Conservation (phyloP, 2,329 filamentous ascomycete genomes). For the Didymella sp. region DNA sequence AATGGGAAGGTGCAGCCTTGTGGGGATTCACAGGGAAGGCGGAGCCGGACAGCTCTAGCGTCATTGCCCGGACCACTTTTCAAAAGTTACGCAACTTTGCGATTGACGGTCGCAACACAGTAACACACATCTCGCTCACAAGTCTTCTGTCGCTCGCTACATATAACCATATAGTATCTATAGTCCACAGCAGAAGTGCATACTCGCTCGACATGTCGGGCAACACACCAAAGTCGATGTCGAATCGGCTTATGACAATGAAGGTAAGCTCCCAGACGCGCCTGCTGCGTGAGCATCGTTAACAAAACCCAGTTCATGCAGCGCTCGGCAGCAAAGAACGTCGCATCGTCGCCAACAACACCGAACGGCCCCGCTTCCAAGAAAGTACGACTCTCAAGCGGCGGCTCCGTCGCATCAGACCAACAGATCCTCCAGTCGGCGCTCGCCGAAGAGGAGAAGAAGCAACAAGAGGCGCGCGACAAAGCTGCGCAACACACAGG, state of each 20-base stretch:
- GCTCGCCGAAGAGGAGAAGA: constrained; percentile 70
- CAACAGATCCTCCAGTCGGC: constrained; percentile 68
- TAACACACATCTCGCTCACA: background rate
- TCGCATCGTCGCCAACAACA: constrained; percentile 57
- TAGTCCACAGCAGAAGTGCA: background rate
- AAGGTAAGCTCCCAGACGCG: constrained; percentile 59
- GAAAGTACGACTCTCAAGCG: constrained; percentile 65
- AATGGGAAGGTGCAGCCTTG: constrained; percentile 2
- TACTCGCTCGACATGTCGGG: constrained; percentile 34
- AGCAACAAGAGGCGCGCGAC: constrained; percentile 64
- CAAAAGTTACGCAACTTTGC: constrained; percentile 10
- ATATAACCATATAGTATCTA: background rate
- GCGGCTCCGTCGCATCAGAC: constrained; percentile 53
- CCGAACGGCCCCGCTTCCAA: constrained; percentile 65
- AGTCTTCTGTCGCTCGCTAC: background rate
- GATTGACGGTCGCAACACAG: background rate
- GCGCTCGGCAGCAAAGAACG: constrained; percentile 71
- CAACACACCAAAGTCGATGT: constrained; percentile 69
- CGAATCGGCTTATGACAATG: constrained; percentile 88
- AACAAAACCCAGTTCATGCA: constrained; percentile 77
- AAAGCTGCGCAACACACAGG: constrained; percentile 67
- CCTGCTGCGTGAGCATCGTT: constrained; percentile 14
- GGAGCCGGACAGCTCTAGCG: constrained; percentile 8
- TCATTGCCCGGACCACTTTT: no score
- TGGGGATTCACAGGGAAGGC: background rate